Evolutionary conservation across 768 basidiomycete genomes (phyloP).

Genomic region (Kwoniella mangroviensis): DNA sequence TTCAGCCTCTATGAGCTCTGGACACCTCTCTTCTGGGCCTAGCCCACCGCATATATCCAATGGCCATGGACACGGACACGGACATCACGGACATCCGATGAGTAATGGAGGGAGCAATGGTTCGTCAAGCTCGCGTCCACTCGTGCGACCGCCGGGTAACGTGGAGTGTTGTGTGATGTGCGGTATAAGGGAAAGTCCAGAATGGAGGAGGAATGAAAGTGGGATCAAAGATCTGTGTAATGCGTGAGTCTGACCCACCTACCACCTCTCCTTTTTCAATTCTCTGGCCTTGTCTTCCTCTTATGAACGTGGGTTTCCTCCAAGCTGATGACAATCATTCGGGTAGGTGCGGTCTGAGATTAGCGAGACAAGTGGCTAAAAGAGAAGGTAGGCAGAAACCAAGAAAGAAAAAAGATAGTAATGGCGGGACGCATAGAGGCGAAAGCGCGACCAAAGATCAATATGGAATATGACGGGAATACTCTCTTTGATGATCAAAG

Average conservation of each 20-base stretch:
- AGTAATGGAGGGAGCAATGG: constrained; percentile 24
- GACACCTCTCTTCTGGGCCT: constrained; percentile 6
- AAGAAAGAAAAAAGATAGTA: constrained; percentile 47
- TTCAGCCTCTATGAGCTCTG: constrained; percentile 8
- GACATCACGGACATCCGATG: constrained; percentile 16
- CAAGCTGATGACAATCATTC: background rate
- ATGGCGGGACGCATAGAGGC: constrained; percentile 1
- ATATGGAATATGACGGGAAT: constrained; percentile 3
- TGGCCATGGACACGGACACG: background rate
- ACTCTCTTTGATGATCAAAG: background rate
- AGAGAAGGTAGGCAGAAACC: constrained; percentile 56
- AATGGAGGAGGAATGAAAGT: constrained; percentile 54
- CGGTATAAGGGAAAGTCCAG: constrained; percentile 49
- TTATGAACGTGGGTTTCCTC: background rate
- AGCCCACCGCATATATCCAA: constrained; percentile 7
- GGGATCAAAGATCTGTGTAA: constrained; percentile 57
- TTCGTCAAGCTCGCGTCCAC: constrained; percentile 28
- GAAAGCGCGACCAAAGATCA: constrained; percentile 8
- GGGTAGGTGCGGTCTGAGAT: constrained; percentile 51
- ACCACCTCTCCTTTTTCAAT: background rate
- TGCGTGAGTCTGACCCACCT: constrained; percentile 47
- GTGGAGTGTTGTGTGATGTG: constrained; percentile 52
- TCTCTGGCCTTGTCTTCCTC: background rate
- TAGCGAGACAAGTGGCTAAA: constrained; percentile 54
- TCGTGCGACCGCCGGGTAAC: constrained; percentile 52